Evolutionary conservation across 768 basidiomycete genomes (phyloP), one percentile per base, ranked within the genome.

Genomic region (Dentipellis fragilis): DNA sequence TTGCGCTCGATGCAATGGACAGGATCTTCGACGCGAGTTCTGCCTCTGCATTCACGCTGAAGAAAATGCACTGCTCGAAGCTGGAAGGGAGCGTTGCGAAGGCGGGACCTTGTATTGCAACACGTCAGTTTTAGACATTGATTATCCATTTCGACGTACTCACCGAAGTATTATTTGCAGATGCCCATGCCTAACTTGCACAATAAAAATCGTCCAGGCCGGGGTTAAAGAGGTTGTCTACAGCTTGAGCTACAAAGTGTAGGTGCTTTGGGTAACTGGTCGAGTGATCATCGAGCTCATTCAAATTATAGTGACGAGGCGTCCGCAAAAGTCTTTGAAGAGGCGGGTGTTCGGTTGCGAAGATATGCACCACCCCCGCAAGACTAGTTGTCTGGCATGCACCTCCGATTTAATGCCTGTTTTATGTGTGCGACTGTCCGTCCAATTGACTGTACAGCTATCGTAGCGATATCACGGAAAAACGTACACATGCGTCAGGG

Each of bases 11-110:
- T 99, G 96, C 70, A 87, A 87, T 64, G 80, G 77, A 17, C 73
- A 72, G 2, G 69, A 70, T 23, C 75, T 79, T 39, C 72, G 71
- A 50, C 71, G 81, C 14, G 76, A 82, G 51, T 91, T 91, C 66
- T 99, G 96, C 64, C 74, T 98, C 2, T 99, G 96, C 65, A 72
- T 99, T 10, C 96, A 99, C 67, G 96, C 96, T 0, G 96, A 99
- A 70, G 96, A 99, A 72, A 99, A 98, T 65, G 96, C 95, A 0
- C 74, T 98, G 12, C 71, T 98, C 2, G 95, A 98, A 72, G 93
- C 93, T 1, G 95, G 96, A 16, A 72, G 91, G 56, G 96, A 97
- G 57, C 75, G 96, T 49, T 80, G 95, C n/a, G 71, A 74, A 51
- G 81, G 84, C 51, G 81, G 89, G 2, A 87, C 90, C n/a, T 67